phyloP scores from a whole-genome alignment of 495 filamentous ascomycete species.

The Neurospora sp. region DNA sequence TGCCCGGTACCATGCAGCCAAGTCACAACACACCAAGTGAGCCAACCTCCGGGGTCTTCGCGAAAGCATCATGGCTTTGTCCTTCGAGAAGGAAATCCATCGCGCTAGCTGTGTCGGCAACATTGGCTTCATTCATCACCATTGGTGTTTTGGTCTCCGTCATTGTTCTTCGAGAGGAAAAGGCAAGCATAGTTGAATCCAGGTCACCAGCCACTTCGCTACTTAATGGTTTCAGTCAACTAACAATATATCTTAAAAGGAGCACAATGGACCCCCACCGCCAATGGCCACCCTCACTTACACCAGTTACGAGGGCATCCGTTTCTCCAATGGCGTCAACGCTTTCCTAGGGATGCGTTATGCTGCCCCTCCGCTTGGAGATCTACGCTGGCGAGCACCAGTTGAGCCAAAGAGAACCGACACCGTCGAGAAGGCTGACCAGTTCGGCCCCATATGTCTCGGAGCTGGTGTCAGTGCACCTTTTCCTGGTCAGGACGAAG shows the following conservation, averaged over 20 bases:
- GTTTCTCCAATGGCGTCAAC: conserved; percentile 23
- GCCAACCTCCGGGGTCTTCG: not conserved
- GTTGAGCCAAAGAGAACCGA: conserved; percentile 16
- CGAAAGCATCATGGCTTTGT: not conserved
- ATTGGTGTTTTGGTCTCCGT: not conserved
- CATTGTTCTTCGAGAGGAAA: not conserved
- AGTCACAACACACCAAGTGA: not conserved
- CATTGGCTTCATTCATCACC: not conserved
- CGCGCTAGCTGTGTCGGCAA: not conserved
- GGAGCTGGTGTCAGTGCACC: conserved; percentile 31
- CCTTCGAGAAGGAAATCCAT: not conserved
- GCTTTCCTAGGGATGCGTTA: conserved; percentile 36
- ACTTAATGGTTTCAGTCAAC: not conserved
- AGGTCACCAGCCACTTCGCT: not conserved
- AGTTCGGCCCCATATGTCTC: conserved; percentile 43
- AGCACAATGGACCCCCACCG: not conserved
- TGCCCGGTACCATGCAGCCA: not conserved
- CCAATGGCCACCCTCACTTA: conserved; percentile 31
- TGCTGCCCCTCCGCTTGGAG: conserved; percentile 29
- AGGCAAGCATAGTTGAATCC: not conserved
- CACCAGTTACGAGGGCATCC: conserved; percentile 28
- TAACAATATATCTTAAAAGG: not conserved
- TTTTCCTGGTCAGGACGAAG: conserved; percentile 42
- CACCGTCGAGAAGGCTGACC: conserved; percentile 13
- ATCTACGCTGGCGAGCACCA: conserved; percentile 32